Evolutionary conservation across 345 rosid genomes (phyloP), one percentile per base, ranked within the genome.

Genomic region (Aurinia saxatilis): DNA sequence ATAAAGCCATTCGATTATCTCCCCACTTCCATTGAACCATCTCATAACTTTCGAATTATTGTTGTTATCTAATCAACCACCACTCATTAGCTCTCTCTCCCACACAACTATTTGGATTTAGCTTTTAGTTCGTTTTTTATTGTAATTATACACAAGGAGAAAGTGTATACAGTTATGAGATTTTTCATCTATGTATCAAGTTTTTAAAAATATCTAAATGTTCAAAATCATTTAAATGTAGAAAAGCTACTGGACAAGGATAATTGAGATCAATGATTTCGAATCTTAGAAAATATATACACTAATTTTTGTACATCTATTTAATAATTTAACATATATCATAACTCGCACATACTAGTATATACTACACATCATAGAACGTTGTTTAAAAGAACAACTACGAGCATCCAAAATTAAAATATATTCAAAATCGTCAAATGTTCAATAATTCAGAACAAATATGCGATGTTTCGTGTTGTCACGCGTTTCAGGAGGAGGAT

Each of bases 11-110:
- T 30, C 3, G 50, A 66, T 44, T 44, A 50, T 67, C 55, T n/a
- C n/a, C 50, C 50, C 39, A 59, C 54, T 52, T 45, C 57, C 30
- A 53, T 12, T 53, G 54, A 61, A 37, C 38, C 17, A 57, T 51
- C 66, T 42, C 40, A 27, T 44, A 60, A 53, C 48, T 51, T 52
- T 60, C 23, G 52, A 31, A 52, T 52, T 23, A 35, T 68, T 51
- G 37, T n/a, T 46, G 40, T 51, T 68, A 53, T 60, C 67, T 60
- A 68, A 68, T 60, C 62, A 69, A 54, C 63, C 41, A 53, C 68
- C 73, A 69, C 63, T 69, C 68, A 69, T 46, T 61, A 37, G 42
- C 63, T 53, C 50, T 46, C 63, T 53, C 50, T 46, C 60, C 42
- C 65, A 40, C 57, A 54, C 41, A 53, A 38, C 19, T 25, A 36